phyloP scores from a whole-genome alignment of 441 rosid genomes.

The Viola pubescens region DNA sequence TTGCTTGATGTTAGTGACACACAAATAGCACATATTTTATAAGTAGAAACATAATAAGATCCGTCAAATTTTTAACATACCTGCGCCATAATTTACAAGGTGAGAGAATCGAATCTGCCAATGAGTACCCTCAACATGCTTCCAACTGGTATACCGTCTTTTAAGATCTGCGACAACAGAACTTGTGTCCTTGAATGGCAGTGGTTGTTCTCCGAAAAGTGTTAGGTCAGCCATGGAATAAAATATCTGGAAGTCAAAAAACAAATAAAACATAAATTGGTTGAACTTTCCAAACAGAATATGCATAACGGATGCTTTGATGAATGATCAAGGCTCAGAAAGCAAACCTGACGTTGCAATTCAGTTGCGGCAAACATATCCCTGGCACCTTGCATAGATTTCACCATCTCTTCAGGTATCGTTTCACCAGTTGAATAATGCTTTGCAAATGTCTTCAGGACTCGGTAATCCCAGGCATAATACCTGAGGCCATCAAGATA shows the following conservation, averaged over 20 bases:
- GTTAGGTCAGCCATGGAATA: constrained; percentile 85
- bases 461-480: constrained; percentile 82
- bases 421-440: constrained; percentile 83
- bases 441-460: constrained; percentile 72
- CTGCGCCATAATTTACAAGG: constrained; percentile 86
- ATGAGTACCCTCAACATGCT: constrained; percentile 81
- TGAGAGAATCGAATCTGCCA: constrained; percentile 85
- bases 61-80: constrained; percentile 25
- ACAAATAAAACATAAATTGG: constrained; percentile 15
- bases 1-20: too few relatives aligned
- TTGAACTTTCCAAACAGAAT: background rate
- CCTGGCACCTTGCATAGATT: constrained; percentile 73
- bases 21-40: background rate
- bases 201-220: constrained; percentile 67
- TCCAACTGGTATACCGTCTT: constrained; percentile 69
- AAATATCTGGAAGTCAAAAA: constrained; percentile 38
- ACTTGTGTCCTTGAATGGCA: constrained; percentile 37
- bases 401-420: constrained; percentile 80
- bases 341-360: constrained; percentile 85
- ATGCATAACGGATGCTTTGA: constrained; percentile 3
- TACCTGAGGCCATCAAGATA: constrained; percentile 42
- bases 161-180: constrained; percentile 64
- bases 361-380: constrained; percentile 97
- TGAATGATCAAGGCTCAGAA: constrained; percentile 7
- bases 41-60: background rate